These are phyloP conservation scores for Fusarium sp. DNA, from an alignment of 2,329 filamentous ascomycete species.

Conservation along the genomic window DNA sequence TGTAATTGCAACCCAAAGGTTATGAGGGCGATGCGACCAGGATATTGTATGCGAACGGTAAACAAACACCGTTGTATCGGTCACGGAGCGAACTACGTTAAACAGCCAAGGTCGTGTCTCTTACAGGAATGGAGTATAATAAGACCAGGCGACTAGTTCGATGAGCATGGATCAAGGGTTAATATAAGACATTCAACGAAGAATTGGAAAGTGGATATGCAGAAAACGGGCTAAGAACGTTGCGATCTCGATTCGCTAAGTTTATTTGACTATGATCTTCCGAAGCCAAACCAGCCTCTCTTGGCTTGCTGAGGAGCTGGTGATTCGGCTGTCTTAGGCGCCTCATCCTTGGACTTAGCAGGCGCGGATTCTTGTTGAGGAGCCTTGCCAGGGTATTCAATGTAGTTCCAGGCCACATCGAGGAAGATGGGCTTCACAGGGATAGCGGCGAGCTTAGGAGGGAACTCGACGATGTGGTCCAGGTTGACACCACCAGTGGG, in stretches of 20 bases:
- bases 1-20: not conserved
- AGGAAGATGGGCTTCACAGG: slow-evolving; percentile 96
- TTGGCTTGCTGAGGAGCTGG: slow-evolving; percentile 60
- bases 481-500: slow-evolving; percentile 78
- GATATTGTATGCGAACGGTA: slow-evolving; percentile 13
- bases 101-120: slow-evolving; percentile 21
- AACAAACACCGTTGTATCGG: slow-evolving; percentile 30
- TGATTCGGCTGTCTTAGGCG: slow-evolving; percentile 40
- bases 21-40: not conserved
- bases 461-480: slow-evolving; percentile 84
- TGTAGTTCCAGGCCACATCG: slow-evolving; percentile 97
- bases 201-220: slow-evolving; percentile 14
- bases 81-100: slow-evolving; percentile 9
- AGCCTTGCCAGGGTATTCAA: slow-evolving; percentile 81
- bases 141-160: slow-evolving; percentile 25
- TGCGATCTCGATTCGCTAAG: slow-evolving; percentile 23
- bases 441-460: slow-evolving; percentile 82
- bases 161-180: slow-evolving; percentile 29
- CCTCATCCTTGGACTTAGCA: slow-evolving; percentile 44
- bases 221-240: slow-evolving; percentile 15
- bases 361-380: slow-evolving; percentile 41
- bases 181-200: slow-evolving; percentile 30
- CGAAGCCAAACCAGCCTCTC: slow-evolving; percentile 83
- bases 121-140: slow-evolving; percentile 40
- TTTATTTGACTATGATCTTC: slow-evolving; percentile 55